Conservation (phyloP, 2,329 filamentous ascomycete species). For the Diaporthe helianthi region DNA sequence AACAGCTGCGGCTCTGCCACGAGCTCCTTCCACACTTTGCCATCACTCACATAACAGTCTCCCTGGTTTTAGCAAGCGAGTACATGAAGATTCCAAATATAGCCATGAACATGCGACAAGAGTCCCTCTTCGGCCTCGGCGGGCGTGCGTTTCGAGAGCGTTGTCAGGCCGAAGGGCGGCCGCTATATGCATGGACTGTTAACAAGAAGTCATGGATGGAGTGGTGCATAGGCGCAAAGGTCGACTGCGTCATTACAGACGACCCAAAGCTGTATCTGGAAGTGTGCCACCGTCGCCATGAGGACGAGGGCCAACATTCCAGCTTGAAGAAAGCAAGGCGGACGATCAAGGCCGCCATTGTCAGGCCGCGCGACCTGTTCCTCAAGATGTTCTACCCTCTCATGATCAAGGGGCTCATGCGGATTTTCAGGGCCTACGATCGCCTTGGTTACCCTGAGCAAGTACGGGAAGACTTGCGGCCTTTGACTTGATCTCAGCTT, state of each 20-base stretch:
- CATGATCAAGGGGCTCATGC: constrained; percentile 3
- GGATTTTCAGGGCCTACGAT: not conserved
- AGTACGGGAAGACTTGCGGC: constrained; percentile 25
- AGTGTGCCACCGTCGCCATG: constrained; percentile 56
- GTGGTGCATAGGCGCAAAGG: constrained; percentile 70
- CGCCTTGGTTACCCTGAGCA: constrained; percentile 28
- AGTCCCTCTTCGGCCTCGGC: constrained; percentile 70
- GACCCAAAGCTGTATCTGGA: constrained; percentile 74
- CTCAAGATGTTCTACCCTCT: constrained; percentile 8
- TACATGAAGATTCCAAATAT: constrained; percentile 72
- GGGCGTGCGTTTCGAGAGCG: constrained; percentile 72
- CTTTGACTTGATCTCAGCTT: not conserved
- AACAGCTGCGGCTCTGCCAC: constrained; percentile 62
- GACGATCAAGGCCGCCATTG: constrained; percentile 4
- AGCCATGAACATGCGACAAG: constrained; percentile 79
- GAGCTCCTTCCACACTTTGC: constrained; percentile 68
- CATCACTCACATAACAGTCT: constrained; percentile 73
- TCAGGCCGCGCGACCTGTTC: constrained; percentile 2
- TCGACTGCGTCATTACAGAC: constrained; percentile 89
- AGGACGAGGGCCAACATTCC: not conserved
- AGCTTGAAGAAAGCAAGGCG: constrained; percentile 14
- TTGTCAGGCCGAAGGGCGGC: constrained; percentile 60
- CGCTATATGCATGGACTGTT: constrained; percentile 85
- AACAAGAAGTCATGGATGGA: constrained; percentile 82
- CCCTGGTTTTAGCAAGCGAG: constrained; percentile 70